phyloP scores from a whole-genome alignment of 441 rosid genomes.

The Populus hybrid region DNA sequence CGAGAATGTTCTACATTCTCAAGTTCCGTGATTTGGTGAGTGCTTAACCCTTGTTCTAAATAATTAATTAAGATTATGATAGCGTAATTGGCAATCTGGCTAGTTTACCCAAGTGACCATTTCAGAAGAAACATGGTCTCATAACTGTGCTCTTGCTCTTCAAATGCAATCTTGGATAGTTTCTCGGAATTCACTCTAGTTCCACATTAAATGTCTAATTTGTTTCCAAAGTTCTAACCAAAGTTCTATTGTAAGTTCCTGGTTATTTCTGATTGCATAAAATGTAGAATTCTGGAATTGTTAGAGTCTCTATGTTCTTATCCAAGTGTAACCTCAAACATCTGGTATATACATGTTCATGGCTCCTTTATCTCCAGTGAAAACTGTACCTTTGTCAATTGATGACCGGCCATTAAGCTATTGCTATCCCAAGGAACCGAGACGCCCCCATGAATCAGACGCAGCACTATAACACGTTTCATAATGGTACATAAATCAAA shows the following conservation, averaged over 20 bases:
- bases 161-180: neutral
- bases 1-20: conserved; percentile 96
- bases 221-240: neutral
- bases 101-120: neutral
- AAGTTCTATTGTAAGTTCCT: neutral
- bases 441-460: neutral
- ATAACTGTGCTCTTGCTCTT: neutral
- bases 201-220: neutral
- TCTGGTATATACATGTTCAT: neutral
- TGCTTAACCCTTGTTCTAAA: neutral
- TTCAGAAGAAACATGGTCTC: neutral
- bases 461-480: neutral
- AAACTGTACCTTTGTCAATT: conserved; percentile 62
- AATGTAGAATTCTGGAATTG: too few relatives aligned
- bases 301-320: too few relatives aligned
- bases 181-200: neutral
- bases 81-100: neutral
- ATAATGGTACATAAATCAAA: neutral
- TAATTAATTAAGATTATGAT: neutral
- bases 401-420: conserved; percentile 47
- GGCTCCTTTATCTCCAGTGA: conserved; percentile 37
- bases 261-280: too few relatives aligned
- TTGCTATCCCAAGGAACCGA: neutral
- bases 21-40: conserved; percentile 82
- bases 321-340: too few relatives aligned